phyloP scores from a whole-genome alignment of 805 yeast genomes.

The Hemisphaericaspora nanyangensis region DNA sequence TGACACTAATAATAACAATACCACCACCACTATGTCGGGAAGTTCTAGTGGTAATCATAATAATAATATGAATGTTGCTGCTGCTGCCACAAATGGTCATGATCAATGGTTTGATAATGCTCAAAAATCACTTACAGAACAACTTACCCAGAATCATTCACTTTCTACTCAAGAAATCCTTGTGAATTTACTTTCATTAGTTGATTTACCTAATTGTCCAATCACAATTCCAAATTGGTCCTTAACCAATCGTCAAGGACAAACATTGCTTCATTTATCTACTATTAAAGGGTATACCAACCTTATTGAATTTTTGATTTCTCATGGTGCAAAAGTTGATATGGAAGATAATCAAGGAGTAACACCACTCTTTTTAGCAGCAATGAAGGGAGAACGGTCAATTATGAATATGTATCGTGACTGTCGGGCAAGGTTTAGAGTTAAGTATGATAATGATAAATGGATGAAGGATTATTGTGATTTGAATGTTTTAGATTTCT shows the following conservation, averaged over 20 bases:
- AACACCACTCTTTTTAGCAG: constrained; percentile 86
- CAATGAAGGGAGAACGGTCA: constrained; percentile 67
- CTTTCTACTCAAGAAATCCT: constrained; percentile 48
- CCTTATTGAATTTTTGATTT: constrained; percentile 60
- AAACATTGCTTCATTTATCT: constrained; percentile 84
- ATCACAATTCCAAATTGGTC: constrained; percentile 70
- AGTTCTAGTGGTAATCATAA: background rate
- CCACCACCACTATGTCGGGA: background rate
- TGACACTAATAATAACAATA: constrained; percentile 18
- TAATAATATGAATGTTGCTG: background rate
- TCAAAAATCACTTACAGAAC: constrained; percentile 44
- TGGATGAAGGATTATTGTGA: constrained; percentile 41
- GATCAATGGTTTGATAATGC: constrained; percentile 52
- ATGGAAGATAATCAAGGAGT: constrained; percentile 73
- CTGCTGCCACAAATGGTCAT: constrained; percentile 12
- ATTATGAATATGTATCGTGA: constrained; percentile 58
- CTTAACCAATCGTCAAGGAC: constrained; percentile 77
- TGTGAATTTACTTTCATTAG: constrained; percentile 49
- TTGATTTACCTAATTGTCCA: constrained; percentile 64
- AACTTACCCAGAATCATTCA: constrained; percentile 39
- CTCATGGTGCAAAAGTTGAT: constrained; percentile 65
- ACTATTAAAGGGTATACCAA: constrained; percentile 66
- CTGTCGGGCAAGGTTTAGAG: constrained; percentile 57
- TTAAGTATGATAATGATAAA: constrained; percentile 49
- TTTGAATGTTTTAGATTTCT: constrained; percentile 41